A percentile compares a stretch with the other conserved stretches of the same genome.
phyloP scores from a whole-genome alignment of 495 filamentous ascomycete species.

The Talaromyces nanjingensis region DNA sequence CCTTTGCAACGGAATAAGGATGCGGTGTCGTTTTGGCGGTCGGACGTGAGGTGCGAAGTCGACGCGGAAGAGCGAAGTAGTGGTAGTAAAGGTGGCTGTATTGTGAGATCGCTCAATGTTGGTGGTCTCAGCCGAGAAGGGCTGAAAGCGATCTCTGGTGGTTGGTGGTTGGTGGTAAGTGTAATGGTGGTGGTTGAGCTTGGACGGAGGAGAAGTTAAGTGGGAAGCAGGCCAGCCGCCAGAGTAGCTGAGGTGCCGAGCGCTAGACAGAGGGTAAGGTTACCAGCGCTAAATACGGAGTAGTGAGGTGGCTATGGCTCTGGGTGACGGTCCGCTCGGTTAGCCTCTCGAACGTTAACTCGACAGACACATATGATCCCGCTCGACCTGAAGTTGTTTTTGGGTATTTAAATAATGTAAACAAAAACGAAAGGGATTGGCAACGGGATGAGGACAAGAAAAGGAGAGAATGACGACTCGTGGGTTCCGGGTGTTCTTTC shows the following conservation, averaged over 20 bases:
- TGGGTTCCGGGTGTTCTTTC: not conserved
- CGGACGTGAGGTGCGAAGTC: not conserved
- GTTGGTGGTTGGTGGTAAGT: not conserved
- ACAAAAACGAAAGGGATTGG: not conserved
- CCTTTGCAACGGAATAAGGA: not conserved
- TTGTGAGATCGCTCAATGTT: not conserved
- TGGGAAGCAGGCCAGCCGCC: not conserved
- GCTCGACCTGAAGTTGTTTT: not conserved
- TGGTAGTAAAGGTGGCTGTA: not conserved
- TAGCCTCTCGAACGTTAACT: not conserved
- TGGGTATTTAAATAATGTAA: not conserved
- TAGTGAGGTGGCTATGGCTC: not conserved
- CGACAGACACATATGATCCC: not conserved
- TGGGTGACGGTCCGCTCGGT: constrained; percentile 2
- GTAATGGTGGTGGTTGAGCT: not conserved
- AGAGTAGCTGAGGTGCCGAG: not conserved
- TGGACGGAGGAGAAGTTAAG: constrained; percentile 4
- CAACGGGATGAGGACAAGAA: not conserved
- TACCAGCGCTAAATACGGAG: not conserved
- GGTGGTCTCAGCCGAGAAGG: not conserved
- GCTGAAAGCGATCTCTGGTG: not conserved
- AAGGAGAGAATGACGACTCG: not conserved
- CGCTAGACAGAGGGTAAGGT: not conserved
- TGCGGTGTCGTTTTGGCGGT: not conserved
- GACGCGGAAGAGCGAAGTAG: not conserved